phyloP scores from a whole-genome alignment of 139 green algal species.

The Chlorella sorokiniana region DNA sequence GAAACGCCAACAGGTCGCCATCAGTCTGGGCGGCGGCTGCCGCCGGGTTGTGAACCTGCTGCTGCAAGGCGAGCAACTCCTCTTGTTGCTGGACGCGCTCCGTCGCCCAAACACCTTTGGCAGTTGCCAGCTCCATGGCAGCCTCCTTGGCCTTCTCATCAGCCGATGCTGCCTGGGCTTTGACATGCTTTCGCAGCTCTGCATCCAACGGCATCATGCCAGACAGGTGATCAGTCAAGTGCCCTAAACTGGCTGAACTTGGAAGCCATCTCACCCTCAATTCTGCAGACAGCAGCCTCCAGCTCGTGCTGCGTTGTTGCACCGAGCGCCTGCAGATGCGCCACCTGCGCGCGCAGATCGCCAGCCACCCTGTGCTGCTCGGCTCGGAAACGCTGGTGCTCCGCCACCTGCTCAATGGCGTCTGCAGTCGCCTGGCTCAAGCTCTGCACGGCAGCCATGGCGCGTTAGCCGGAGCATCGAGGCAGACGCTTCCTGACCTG shows the following conservation, averaged over 20 bases:
- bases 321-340: not conserved
- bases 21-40: not conserved
- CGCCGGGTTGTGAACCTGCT: not conserved
- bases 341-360: not conserved
- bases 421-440: slow-evolving; percentile 10
- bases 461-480: too few species aligned
- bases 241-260: not conserved
- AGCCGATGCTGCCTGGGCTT: not conserved
- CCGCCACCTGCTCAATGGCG: not conserved
- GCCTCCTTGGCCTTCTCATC: slow-evolving; percentile 5
- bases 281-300: not conserved
- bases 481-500: too few species aligned
- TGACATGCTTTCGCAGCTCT: slow-evolving; percentile 13
- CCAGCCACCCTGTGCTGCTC: not conserved
- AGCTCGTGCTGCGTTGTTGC: not conserved
- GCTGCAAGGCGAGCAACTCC: not conserved
- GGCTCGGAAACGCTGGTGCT: not conserved
- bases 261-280: not conserved
- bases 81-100: not conserved
- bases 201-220: not conserved
- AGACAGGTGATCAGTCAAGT: too few species aligned
- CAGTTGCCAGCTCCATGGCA: not conserved
- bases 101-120: not conserved
- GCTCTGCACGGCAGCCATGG: slow-evolving; percentile 11
- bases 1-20: not conserved